phyloP scores from a whole-genome alignment of 2,329 filamentous ascomycete species.

The Diaporthe sp. region DNA sequence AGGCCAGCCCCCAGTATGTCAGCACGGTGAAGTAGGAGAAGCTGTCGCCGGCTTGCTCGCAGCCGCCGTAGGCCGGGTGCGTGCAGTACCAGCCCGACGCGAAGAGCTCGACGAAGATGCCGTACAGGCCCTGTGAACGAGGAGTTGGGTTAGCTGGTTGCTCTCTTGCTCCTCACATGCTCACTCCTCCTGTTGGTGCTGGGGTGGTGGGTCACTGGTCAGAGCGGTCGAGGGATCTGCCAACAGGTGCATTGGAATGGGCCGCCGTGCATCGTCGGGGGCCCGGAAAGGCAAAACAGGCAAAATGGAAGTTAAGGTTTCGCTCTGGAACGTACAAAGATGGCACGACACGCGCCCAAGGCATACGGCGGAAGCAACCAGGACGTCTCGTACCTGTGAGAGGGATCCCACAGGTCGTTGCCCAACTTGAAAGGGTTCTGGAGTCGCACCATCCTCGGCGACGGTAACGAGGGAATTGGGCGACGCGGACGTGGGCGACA shows the following conservation, averaged over 20 bases:
- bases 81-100: constrained; percentile 76
- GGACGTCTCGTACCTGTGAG: constrained; percentile 82
- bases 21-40: constrained; percentile 90
- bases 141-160: constrained; percentile 7
- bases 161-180: not conserved
- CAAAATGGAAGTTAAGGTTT: constrained; percentile 37
- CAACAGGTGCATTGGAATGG: constrained; percentile 1
- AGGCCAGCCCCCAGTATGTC: constrained; percentile 85
- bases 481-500: not conserved
- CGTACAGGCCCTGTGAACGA: constrained; percentile 70
- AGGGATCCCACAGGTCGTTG: constrained; percentile 63
- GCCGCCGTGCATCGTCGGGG: no score
- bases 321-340: constrained; percentile 60
- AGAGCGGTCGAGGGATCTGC: not conserved
- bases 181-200: not conserved
- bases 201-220: constrained; percentile 9
- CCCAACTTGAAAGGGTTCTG: constrained; percentile 53
- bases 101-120: constrained; percentile 78
- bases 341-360: constrained; percentile 70
- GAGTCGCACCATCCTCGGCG: constrained; percentile 35
- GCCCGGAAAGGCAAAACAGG: not conserved
- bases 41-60: constrained; percentile 62
- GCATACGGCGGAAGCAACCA: constrained; percentile 80
- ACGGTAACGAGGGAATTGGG: not conserved
- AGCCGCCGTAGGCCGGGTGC: constrained; percentile 60